Base-by-base conservation (phyloP, 352 stramenopile genomes). In the Peronosclerospora sorghi region DNA sequence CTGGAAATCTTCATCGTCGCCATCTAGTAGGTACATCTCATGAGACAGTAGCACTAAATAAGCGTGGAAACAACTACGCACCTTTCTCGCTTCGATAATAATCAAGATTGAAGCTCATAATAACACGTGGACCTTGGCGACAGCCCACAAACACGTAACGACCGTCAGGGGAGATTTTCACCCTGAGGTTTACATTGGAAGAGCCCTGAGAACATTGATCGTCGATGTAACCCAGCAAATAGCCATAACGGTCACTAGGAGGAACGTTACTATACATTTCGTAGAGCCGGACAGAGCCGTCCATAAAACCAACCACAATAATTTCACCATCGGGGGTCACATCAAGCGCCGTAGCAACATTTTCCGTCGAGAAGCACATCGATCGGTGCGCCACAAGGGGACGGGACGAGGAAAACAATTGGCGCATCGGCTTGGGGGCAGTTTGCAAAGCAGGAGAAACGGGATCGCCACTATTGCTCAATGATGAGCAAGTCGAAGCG, bases 211-310 rank as follows among this genome's bases (percentile, higher is more conserved):
- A 78, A 7, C 69, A 79, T 27, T 86, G 67, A 27, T 89, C 79
- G 35, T 92, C 79, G 17, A 92, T 63, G 48, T 92, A 75, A 6
- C 79, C 79, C 0, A 92, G 51, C 3, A 89, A 49, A 43, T 92
- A 92, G 0, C 71, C 78, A 23, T 86, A 70, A 4, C 76, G 76
- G 38, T 92, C 79, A 45, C 78, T 88, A n/a, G n/a, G n/a, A 1
- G 76, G 75, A 0, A 88, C 75, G 14, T 57, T 85, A 56, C 79
- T 87, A 52, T 92, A 76, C 73, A 89, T 85, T 49, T 89, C 79
- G 35, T 84, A 92, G 13, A 92, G 54, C 2, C 76, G 59, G 21
- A 92, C 69, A 0, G 76, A 86, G 4, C 76, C 79, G 34, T 92
- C 76, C 2, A 63, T 82, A 48, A 88, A 89, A 9, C 72, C 79